Evolutionary conservation across 2,329 filamentous ascomycete species (phyloP).

Genomic region (Thelonectria discophora): DNA sequence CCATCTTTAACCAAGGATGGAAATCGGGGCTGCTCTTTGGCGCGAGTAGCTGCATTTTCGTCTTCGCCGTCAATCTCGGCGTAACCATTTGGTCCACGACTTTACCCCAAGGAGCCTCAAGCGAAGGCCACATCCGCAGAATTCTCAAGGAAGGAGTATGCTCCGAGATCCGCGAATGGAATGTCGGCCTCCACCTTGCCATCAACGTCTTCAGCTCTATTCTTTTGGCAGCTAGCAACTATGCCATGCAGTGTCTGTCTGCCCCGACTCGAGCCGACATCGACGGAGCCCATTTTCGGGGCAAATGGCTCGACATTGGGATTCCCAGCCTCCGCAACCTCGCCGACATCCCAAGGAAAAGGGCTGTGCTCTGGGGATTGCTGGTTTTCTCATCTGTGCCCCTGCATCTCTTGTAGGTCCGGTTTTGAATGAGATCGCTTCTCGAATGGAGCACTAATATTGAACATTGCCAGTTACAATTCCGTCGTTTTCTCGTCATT

Average conservation of each 20-base stretch:
- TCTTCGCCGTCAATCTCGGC: slow-evolving; percentile 10
- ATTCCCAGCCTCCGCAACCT: slow-evolving; percentile 30
- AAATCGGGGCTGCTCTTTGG: slow-evolving; percentile 6
- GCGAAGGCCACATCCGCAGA: slow-evolving; percentile 1
- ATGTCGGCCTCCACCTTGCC: slow-evolving; percentile 17
- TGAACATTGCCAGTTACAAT: slow-evolving; percentile 6
- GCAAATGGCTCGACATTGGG: slow-evolving; percentile 33
- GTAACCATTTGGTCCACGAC: slow-evolving; percentile 16
- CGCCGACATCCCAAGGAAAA: neutral
- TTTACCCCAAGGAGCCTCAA: neutral
- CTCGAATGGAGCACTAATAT: too few relatives aligned
- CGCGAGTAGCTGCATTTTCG: slow-evolving; percentile 1
- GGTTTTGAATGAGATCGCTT: too few relatives aligned
- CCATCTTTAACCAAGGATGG: slow-evolving; percentile 3
- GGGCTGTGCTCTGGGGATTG: slow-evolving; percentile 11
- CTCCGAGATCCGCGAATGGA: slow-evolving; percentile 1
- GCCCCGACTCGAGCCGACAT: slow-evolving; percentile 46
- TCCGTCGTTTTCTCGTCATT: slow-evolving; percentile 21
- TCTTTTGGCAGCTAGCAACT: slow-evolving; percentile 42
- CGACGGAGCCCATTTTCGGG: slow-evolving; percentile 29
- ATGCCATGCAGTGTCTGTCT: slow-evolving; percentile 47
- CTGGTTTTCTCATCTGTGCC: slow-evolving; percentile 12
- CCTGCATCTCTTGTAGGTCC: slow-evolving; percentile 18
- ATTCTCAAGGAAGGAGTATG: slow-evolving; percentile 18
- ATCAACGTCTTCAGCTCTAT: slow-evolving; percentile 26